phyloP scores from a whole-genome alignment of 1,284 basidiomycete species.

The Leccinum pachyderme region DNA sequence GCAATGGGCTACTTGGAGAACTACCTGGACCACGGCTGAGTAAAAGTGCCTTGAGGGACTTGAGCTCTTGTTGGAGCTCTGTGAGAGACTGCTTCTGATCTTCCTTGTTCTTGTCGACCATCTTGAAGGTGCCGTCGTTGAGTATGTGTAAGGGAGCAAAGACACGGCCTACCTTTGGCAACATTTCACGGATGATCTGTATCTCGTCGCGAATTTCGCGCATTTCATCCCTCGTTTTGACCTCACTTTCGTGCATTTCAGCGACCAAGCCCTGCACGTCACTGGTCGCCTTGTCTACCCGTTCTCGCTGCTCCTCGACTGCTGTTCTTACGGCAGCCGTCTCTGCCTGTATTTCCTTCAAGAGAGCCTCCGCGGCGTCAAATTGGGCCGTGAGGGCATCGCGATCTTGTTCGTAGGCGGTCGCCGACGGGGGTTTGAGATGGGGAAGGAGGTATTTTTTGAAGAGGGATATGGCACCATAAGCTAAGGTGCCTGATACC shows the following conservation, averaged over 20 bases:
- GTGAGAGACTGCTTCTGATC: slow-evolving; percentile 74
- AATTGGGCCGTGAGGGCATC: slow-evolving; percentile 88
- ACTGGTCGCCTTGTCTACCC: slow-evolving; percentile 58
- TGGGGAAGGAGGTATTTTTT: slow-evolving; percentile 94
- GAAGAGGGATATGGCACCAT: slow-evolving; percentile 84
- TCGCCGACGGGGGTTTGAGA: slow-evolving; percentile 84
- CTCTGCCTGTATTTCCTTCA: slow-evolving; percentile 81
- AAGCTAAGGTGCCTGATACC: slow-evolving; percentile 86
- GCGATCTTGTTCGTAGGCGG: slow-evolving; percentile 88
- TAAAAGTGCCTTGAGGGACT: slow-evolving; percentile 90
- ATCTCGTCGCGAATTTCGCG: slow-evolving; percentile 91
- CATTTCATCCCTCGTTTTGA: slow-evolving; percentile 85
- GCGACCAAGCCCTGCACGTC: slow-evolving; percentile 80
- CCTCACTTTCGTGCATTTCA: slow-evolving; percentile 77
- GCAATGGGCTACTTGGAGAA: slow-evolving; percentile 50
- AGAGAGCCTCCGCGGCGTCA: slow-evolving; percentile 83
- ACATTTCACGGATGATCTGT: slow-evolving; percentile 84
- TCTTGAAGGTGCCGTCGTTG: slow-evolving; percentile 43
- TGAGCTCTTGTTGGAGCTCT: slow-evolving; percentile 92
- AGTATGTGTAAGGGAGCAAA: slow-evolving; percentile 4
- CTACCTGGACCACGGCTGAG: slow-evolving; percentile 56
- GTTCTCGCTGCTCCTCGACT: slow-evolving; percentile 80
- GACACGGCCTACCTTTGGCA: slow-evolving; percentile 70
- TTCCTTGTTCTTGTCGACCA: slow-evolving; percentile 93
- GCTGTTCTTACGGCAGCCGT: slow-evolving; percentile 71